Evolutionary conservation across 345 rosid species (phyloP).

Genomic region (Boechera stricta): DNA sequence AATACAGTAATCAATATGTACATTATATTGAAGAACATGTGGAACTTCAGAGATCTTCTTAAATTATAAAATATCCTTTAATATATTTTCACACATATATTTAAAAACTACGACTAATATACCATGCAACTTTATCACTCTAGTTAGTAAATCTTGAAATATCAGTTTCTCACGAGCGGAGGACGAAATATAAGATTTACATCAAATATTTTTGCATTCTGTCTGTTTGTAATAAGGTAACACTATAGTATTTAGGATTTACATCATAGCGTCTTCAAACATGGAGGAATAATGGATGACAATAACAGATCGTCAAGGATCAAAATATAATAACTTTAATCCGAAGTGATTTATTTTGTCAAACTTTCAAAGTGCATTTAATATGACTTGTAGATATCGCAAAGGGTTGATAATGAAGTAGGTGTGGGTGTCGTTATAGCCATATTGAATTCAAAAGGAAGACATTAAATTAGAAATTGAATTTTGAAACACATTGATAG

Average conservation of each 20-base stretch:
- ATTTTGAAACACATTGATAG: constrained; percentile 41
- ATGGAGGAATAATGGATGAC: not conserved
- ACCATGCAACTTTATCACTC: not conserved
- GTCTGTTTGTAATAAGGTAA: not conserved
- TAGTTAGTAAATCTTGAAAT: not conserved
- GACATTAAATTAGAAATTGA: constrained; percentile 39
- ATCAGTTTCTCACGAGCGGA: not conserved
- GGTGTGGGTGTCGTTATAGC: constrained; percentile 47
- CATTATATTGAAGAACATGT: not conserved
- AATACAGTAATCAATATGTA: not conserved
- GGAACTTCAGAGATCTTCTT: not conserved
- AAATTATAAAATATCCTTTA: no score
- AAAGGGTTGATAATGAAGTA: constrained; percentile 32
- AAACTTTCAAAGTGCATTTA: constrained; percentile 30
- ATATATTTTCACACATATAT: no score
- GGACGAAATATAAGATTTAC: not conserved
- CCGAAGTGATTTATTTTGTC: not conserved
- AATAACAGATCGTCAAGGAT: not conserved
- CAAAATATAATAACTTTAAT: not conserved
- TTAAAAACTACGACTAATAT: no score
- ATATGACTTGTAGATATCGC: constrained; percentile 19
- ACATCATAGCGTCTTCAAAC: not conserved
- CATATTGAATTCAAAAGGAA: constrained; percentile 29
- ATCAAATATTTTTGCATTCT: not conserved
- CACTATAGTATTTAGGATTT: not conserved